A percentile compares a stretch with the other conserved stretches of the same genome.
These are phyloP conservation scores for Trichoderma aggressivum DNA, from an alignment of 2,329 filamentous ascomycete species.

Conservation along the genomic window DNA sequence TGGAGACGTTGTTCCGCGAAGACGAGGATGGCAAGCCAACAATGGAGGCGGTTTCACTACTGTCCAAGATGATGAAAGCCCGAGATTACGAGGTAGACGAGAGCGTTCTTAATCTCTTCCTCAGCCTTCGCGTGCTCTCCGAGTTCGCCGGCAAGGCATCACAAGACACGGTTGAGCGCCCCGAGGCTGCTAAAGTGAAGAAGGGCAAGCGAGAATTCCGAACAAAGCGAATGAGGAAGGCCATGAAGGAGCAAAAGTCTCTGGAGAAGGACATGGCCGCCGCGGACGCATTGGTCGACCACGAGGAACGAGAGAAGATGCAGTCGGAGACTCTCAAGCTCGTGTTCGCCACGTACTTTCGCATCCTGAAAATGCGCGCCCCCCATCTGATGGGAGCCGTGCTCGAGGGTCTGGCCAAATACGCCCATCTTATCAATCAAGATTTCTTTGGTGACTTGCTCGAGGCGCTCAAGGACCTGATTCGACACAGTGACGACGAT, in stretches of 20 bases:
- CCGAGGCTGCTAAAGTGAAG: constrained; percentile 39
- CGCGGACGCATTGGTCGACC: constrained; percentile 84
- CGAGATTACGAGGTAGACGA: constrained; percentile 81
- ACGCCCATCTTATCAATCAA: constrained; percentile 95
- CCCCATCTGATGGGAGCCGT: constrained; percentile 94
- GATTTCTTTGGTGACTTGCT: constrained; percentile 97
- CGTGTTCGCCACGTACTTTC: constrained; percentile 93
- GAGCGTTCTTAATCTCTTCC: constrained; percentile 82
- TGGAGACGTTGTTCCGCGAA: constrained; percentile 77
- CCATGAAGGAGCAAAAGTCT: constrained; percentile 77
- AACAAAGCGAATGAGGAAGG: constrained; percentile 83
- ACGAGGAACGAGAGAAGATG: constrained; percentile 90
- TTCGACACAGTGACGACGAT: constrained; percentile 66
- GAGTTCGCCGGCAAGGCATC: constrained; percentile 87
- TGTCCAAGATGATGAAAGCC: constrained; percentile 94
- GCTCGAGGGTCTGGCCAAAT: constrained; percentile 88
- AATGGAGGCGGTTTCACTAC: constrained; percentile 76
- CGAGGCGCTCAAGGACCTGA: constrained; percentile 90
- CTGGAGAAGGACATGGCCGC: constrained; percentile 91
- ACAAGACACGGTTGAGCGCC: constrained; percentile 65
- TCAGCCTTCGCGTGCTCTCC: constrained; percentile 81
- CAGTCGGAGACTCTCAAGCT: constrained; percentile 94
- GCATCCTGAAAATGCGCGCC: constrained; percentile 79
- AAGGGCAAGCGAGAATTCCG: constrained; percentile 78
- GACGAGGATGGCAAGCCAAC: constrained; percentile 90